Evolutionary conservation across 805 yeast genomes (phyloP).

Genomic region (Schwanniomyces vanrijiae): DNA sequence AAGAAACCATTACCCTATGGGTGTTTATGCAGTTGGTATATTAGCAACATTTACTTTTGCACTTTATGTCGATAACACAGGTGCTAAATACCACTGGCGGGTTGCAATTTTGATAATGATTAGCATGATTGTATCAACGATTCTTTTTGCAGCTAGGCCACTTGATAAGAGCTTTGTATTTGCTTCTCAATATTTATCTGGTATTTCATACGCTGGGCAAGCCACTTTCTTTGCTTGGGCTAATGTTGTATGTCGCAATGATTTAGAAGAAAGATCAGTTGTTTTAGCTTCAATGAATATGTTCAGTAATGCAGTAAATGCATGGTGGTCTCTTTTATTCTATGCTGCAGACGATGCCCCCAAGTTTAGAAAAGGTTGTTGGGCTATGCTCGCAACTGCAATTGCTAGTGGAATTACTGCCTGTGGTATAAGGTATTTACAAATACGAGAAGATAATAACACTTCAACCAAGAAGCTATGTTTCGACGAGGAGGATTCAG

Average conservation of each 20-base stretch:
- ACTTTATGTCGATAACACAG: conserved; percentile 28
- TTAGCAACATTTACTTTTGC: conserved; percentile 28
- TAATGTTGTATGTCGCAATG: conserved; percentile 56
- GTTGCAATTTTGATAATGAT: conserved; percentile 46
- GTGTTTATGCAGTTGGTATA: conserved; percentile 35
- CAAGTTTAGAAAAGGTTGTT: conserved; percentile 50
- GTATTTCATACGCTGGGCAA: conserved; percentile 58
- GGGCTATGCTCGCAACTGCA: conserved; percentile 57
- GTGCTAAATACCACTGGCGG: conserved; percentile 48
- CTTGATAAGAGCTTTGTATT: conserved; percentile 37
- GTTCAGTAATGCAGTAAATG: conserved; percentile 62
- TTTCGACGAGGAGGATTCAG: background rate
- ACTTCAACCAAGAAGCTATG: background rate
- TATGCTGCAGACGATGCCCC: conserved; percentile 55
- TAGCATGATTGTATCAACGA: conserved; percentile 44
- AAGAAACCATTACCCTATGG: conserved; percentile 40
- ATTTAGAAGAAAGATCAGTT: conserved; percentile 62
- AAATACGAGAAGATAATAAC: conserved; percentile 32
- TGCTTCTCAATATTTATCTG: conserved; percentile 56
- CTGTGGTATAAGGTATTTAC: conserved; percentile 41
- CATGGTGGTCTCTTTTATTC: conserved; percentile 63
- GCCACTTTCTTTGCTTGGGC: conserved; percentile 66
- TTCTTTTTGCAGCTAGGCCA: conserved; percentile 47
- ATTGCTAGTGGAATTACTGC: conserved; percentile 42
- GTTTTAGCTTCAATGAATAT: conserved; percentile 66